Evolutionary conservation across 176 grass and related monocot species (phyloP).

Genomic region (Urochloa ruziziensis): DNA sequence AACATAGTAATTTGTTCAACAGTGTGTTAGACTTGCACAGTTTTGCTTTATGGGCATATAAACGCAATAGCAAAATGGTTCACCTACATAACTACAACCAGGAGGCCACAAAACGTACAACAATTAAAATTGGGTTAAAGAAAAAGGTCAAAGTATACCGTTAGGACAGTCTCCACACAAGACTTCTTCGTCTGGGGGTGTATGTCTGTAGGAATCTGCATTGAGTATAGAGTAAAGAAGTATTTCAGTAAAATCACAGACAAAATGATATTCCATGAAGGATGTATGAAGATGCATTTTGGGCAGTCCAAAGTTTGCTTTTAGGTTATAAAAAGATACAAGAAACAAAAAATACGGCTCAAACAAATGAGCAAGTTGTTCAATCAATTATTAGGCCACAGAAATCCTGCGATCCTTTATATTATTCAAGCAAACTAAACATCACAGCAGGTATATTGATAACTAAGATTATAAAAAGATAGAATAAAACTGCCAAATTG

Average conservation of each 20-base stretch:
- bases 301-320: background rate
- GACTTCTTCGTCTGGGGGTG: conserved; percentile 93
- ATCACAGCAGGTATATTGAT: background rate
- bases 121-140: background rate
- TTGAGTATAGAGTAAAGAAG: conserved; percentile 17
- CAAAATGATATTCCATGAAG: background rate
- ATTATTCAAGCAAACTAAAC: background rate
- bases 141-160: conserved; percentile 49
- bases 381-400: background rate
- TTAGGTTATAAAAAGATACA: background rate
- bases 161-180: conserved; percentile 95
- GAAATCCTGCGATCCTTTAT: background rate
- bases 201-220: conserved; percentile 92
- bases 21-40: background rate
- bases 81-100: background rate
- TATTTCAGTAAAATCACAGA: background rate
- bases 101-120: background rate
- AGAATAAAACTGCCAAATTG: background rate
- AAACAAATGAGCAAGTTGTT: background rate
- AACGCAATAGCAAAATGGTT: background rate
- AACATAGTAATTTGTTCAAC: background rate
- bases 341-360: background rate
- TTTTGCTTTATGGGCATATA: background rate
- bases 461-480: background rate
- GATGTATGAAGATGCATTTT: background rate